phyloP scores from a whole-genome alignment of 352 stramenopile species.

The Phytophthora hibernalis region DNA sequence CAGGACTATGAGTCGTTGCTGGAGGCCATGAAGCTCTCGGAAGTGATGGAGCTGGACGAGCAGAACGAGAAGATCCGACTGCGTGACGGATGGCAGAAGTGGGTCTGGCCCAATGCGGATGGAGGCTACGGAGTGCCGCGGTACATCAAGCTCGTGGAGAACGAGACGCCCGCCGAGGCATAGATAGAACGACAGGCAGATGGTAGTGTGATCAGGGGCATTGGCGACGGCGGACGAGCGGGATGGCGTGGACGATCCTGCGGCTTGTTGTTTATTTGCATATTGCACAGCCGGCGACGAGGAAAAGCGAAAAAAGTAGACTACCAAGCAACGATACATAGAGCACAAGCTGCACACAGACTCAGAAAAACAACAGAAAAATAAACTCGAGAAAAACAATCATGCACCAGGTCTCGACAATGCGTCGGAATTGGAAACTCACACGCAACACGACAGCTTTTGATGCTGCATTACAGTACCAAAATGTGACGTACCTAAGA shows the following conservation, averaged over 20 bases:
- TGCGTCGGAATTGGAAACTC: no score
- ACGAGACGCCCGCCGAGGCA: conserved; percentile 37
- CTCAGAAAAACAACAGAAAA: conserved; percentile 21
- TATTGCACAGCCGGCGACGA: conserved; percentile 24
- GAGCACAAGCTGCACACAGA: conserved; percentile 26
- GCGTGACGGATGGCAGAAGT: conserved; percentile 87
- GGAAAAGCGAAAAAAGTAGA: conserved; percentile 42
- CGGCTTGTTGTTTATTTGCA: conserved; percentile 30
- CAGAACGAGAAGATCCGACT: conserved; percentile 92
- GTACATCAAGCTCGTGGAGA: conserved; percentile 86
- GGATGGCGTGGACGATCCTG: conserved; percentile 1
- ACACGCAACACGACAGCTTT: no score
- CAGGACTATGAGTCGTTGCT: conserved; percentile 87
- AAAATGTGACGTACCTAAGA: no score
- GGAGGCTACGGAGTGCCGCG: conserved; percentile 85
- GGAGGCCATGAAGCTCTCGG: conserved; percentile 70
- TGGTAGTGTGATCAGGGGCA: background rate
- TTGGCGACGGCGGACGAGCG: conserved; percentile 2
- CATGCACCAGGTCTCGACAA: no score
- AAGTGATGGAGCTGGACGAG: conserved; percentile 81
- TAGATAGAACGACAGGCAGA: conserved; percentile 21
- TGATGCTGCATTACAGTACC: no score
- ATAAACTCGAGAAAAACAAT: conserved; percentile 26
- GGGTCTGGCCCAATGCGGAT: conserved; percentile 90
- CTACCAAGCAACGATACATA: conserved; percentile 44